Percentiles rank a stretch among this genome's conserved stretches.
These are phyloP conservation scores for Anthracocystis walkeri DNA, from an alignment of 1,284 basidiomycete species.

Conservation along the genomic window DNA sequence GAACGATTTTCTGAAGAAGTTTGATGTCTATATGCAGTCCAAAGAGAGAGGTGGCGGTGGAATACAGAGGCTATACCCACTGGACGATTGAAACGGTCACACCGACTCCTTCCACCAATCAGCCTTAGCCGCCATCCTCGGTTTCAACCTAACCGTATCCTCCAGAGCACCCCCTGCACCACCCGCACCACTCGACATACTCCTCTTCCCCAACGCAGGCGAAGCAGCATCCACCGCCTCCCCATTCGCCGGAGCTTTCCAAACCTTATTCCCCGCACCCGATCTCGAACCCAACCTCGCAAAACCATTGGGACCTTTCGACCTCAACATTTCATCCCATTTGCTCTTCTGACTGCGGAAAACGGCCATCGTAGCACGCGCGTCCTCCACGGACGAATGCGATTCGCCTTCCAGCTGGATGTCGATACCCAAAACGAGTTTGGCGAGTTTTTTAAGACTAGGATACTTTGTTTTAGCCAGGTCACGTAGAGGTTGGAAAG, in stretches of 20 bases:
- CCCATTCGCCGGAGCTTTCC: conserved; percentile 32
- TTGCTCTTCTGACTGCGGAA: conserved; percentile 86
- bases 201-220: conserved; percentile 29
- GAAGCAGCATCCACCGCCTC: conserved; percentile 32
- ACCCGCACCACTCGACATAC: conserved; percentile 9
- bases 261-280: conserved; percentile 24
- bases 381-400: conserved; percentile 76
- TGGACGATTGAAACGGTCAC: background rate
- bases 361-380: conserved; percentile 93
- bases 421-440: conserved; percentile 82
- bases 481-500: conserved; percentile 72
- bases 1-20: background rate
- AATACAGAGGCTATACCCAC: no score
- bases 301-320: conserved; percentile 12
- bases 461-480: conserved; percentile 76
- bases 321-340: conserved; percentile 76
- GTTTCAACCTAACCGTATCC: conserved; percentile 34
- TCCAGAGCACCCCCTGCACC: conserved; percentile 8
- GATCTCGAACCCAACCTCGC: conserved; percentile 15
- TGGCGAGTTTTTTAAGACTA: conserved; percentile 83
- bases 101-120: conserved; percentile 55
- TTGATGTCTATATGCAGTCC: background rate
- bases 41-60: background rate
- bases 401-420: conserved; percentile 77
- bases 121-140: conserved; percentile 35